Evolutionary conservation across 2,329 filamentous ascomycete genomes (phyloP), one percentile per base, ranked within the genome.

Genomic region (Cercospora berteroae): DNA sequence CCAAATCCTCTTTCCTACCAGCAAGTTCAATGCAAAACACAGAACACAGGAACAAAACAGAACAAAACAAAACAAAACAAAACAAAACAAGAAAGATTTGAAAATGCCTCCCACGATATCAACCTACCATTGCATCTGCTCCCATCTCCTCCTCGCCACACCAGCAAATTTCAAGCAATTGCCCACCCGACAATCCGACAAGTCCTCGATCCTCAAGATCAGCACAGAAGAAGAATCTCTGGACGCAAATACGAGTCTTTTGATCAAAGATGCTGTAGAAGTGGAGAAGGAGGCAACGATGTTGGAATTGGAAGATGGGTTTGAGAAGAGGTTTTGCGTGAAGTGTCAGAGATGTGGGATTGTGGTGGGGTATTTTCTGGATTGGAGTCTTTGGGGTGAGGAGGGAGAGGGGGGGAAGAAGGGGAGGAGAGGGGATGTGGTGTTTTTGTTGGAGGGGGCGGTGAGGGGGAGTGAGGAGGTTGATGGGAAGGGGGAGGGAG

Each of bases 71-170:
- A n/a, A n/a, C n/a, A n/a, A 9, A 23, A 18, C 16, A 27, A 50
- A 20, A 36, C n/a, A n/a, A 27, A 27, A 20, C 8, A 12, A 16
- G 8, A n/a, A 20, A 9, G 4, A 4, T n/a, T 18, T n/a, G 31
- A 27, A 56, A 59, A 65, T 58, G 29, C 16, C 31, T 16, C 12
- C 62, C 33, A 27, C 39, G 4, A 31, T 72, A 48, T 67, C 62
- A 42, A 86, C 84, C 67, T 87, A 87, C 78, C 85, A 87, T 79
- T 91, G 89, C 82, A 83, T 89, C 76, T 91, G 89, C 83, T 87
- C 82, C 56, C 84, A 88, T 72, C 84, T 90, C 69, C 80, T 90
- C 64, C 83, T 91, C 69, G 84, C 87, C 23, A 88, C 82, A 55
- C 86, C 85, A 0, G 83, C 33, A n/a, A 76, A 81, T 2, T 79